Percentiles rank a stretch among this genome's conserved stretches.
Conservation (phyloP, 176 grass and related monocot genomes). For the Carex scoparia region DNA sequence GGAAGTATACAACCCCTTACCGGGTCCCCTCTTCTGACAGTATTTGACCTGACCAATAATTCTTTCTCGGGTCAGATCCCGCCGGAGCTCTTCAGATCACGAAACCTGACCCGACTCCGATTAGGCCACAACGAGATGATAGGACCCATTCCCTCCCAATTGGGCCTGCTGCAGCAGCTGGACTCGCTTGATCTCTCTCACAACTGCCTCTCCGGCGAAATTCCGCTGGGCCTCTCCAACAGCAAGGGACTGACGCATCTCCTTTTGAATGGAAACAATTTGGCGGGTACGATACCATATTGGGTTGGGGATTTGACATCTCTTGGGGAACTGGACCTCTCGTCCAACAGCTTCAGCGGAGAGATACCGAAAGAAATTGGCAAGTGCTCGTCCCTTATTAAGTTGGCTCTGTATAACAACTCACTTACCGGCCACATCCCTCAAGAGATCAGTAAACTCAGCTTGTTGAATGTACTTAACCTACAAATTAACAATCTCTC, state of each 20-base stretch:
- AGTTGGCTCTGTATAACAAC: constrained; percentile 68
- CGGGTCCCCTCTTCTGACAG: constrained; percentile 47
- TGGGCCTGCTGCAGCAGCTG: constrained; percentile 48
- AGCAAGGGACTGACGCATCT: constrained; percentile 61
- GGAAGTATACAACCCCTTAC: constrained; percentile 60
- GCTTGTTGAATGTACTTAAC: constrained; percentile 73
- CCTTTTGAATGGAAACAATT: constrained; percentile 59
- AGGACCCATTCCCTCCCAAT: constrained; percentile 46
- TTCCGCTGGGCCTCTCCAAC: constrained; percentile 46
- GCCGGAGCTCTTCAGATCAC: constrained; percentile 29
- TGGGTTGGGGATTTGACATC: constrained; percentile 59
- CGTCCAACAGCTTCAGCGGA: constrained; percentile 50
- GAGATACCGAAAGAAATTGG: constrained; percentile 57
- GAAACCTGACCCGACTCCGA: constrained; percentile 54
- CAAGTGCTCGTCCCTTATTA: constrained; percentile 59
- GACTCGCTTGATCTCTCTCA: constrained; percentile 62
- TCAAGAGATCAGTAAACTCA: constrained; percentile 61
- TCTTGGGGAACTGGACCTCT: constrained; percentile 90
- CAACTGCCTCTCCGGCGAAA: constrained; percentile 57
- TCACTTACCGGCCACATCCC: constrained; percentile 61
- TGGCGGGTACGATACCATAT: constrained; percentile 43
- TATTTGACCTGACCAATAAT: constrained; percentile 69
- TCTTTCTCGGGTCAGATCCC: constrained; percentile 71
- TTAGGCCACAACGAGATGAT: constrained; percentile 47
- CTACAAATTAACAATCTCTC: constrained; percentile 66